Base-by-base conservation (phyloP, 2,329 filamentous ascomycete genomes). In the Claviceps fusiformis region DNA sequence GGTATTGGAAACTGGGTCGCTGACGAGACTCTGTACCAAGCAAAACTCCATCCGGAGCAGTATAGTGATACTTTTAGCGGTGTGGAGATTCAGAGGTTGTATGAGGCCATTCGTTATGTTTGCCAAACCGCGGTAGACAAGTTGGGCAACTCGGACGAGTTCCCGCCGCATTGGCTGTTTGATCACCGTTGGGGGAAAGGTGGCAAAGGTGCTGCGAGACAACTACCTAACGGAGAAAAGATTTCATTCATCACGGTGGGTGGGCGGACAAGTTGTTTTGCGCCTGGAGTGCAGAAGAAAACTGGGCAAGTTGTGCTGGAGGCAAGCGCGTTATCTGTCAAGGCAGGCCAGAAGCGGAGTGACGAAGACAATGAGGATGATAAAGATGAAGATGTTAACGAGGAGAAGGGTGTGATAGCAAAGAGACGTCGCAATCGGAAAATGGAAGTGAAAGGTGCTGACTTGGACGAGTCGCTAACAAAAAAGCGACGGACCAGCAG, bases 1-100 rank as follows among this genome's bases (percentile, higher is more conserved):
- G 93, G 93, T 8, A 88, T 98, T 59, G 93, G 93, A 0, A 97
- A 97, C 66, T 98, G 92, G 92, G 92, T 98, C 54, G 90, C 86
- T 0, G 93, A 98, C 65, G 93, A 98, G 68, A 85, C 95, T 7
- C 74, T 98, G 53, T 98, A 91, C 64, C 85, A 97, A 62, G 87
- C 93, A 5, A 83, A 80, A 52, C 78, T 97, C 17, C 92, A 98
- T 61, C 93, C 93, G 0, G 92, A 96, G 67, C 89, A 95, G 67
- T 95, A 95, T 71, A 89, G 86, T 70, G 85, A 96, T 64, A 87
- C 87, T 0, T 86, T 97, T 61, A 76, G 68, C 58, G 81, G 87
- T 37, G 77, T 72, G 0, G 85, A 96, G 67, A 81, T 95, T 59
- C 77, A 80, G 59, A 76, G 75, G 44, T 74, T 98, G 2, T 85